Base-by-base conservation (phyloP, 768 basidiomycete genomes). In the Xanthoconium purpureum region DNA sequence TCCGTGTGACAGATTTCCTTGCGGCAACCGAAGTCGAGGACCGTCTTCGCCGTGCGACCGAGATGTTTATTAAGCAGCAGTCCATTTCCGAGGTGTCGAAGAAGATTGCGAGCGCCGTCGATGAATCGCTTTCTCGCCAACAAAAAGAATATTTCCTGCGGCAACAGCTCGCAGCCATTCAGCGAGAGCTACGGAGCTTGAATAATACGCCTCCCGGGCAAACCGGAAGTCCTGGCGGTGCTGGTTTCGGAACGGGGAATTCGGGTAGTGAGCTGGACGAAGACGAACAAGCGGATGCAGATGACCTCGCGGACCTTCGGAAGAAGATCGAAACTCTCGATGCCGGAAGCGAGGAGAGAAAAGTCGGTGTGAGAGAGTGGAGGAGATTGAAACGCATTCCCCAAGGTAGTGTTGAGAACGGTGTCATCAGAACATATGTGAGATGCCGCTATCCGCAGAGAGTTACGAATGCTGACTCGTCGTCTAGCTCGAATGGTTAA, bases 111-210 rank as follows among this genome's bases (percentile, higher is more conserved):
- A 80, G 82, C 32, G 85, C 88, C 20, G 87, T 93, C 12, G 89
- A 90, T 59, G 90, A 93, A 67, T 85, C 84, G 5, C 79, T 92
- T n/a, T 89, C 88, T 28, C 91, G 89, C 54, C 91, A 92, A 63
- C 91, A 93, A 72, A 92, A 92, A 64, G 91, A 91, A 57, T 88
- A 87, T 65, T 92, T 91, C 75, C 78, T 93, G 3, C 84, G 89
- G 24, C 91, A 92, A 61, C 91, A 92, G 62, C 82, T 90, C 14
- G 82, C 87, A 3, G 89, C 88, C 18, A 91, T 91, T 47, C 85
- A 89, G 54, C 82, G 87, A 39, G 85, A 95, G 68, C 78, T 94
- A 30, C 78, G 84, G 49, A 75, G 78, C 38, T 75, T 89, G 72
- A 77, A 74, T 65, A 76, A 53, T 55, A 56, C 66, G 46, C 48